Base-by-base conservation (phyloP, 2,329 filamentous ascomycete species). In the Cladosporium cucumerinum region DNA sequence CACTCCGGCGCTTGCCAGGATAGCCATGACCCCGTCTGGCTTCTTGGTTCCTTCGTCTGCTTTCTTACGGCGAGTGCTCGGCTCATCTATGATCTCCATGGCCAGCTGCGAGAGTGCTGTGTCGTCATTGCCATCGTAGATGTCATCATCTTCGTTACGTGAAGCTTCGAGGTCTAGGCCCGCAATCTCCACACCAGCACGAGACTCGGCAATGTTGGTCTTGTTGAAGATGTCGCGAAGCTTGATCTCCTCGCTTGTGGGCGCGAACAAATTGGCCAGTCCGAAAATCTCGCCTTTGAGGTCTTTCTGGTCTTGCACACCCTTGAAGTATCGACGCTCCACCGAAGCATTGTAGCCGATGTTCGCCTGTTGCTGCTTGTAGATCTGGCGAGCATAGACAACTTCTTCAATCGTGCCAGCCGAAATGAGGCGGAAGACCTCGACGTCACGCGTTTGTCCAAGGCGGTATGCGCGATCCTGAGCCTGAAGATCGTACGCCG, bases 321-420 rank as follows among this genome's bases (percentile, higher is more conserved):
- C 95, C 70, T 90, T 93, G 81, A 99, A 99, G 77, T 99, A 99
- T 1, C 95, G 87, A 3, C 95, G 88, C 77, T 99, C 95, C 5
- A 89, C 90, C 0, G 92, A 96, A 0, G 95, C 95, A 36, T 89
- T 96, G 77, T 99, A 98, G 0, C 92, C 95, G 65, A 99, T 98
- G 73, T 97, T 98, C 28, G 95, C 94, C 79, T 98, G 95, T 73
- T 99, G 95, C 74, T 99, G 95, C 77, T 99, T 99, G 83, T 99
- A 99, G 46, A 99, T 95, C 73, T 99, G 95, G 7, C 95, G 86
- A 0, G 94, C 95, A 72, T 99, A 99, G 8, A 98, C 92, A 62
- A 97, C 95, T 77, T 99, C 95, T 74, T 99, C 95, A 18, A 99
- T 92, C 0, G 95, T 98, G 0, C 95, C 95, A 1, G 91, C 88